Conservation (phyloP, 768 basidiomycete species). For the Terana coerulea region DNA sequence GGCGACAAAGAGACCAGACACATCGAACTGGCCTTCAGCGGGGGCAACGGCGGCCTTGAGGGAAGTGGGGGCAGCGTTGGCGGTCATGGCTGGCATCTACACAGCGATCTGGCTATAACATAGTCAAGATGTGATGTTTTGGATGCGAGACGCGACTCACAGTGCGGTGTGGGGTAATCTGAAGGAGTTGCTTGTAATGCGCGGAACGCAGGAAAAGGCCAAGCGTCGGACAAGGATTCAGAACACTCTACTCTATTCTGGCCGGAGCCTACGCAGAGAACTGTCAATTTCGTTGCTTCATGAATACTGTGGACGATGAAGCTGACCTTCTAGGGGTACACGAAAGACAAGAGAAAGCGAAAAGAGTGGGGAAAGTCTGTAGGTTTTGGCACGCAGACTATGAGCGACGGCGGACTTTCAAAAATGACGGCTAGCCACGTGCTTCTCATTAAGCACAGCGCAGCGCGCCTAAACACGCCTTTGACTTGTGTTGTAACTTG, state of each 20-base stretch:
- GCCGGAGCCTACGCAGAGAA: constrained; percentile 34
- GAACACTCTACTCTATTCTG: constrained; percentile 54
- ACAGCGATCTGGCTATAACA: not conserved
- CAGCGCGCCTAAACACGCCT: too few species aligned
- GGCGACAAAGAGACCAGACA: constrained; percentile 73
- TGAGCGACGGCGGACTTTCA: constrained; percentile 11
- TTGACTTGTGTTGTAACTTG: too few species aligned
- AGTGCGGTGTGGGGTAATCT: constrained; percentile 23
- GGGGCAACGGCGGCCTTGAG: constrained; percentile 62
- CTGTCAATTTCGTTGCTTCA: constrained; percentile 1
- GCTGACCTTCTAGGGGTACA: constrained; percentile 33
- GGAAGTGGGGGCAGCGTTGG: constrained; percentile 61
- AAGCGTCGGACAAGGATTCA: constrained; percentile 52
- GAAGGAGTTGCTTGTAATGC: constrained; percentile 9
- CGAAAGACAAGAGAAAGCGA: constrained; percentile 26
- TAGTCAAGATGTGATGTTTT: not conserved
- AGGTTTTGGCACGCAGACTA: constrained; percentile 23
- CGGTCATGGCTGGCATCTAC: constrained; percentile 80
- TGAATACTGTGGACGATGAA: not conserved
- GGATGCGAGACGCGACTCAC: constrained; percentile 15
- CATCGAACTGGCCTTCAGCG: constrained; percentile 62
- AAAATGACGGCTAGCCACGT: constrained; percentile 24
- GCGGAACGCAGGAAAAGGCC: constrained; percentile 35
- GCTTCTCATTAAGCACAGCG: too few species aligned
- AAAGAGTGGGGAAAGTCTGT: constrained; percentile 35